These are phyloP conservation scores for Phytophthora fragariae DNA, from an alignment of 352 stramenopile species.

Conservation along the genomic window DNA sequence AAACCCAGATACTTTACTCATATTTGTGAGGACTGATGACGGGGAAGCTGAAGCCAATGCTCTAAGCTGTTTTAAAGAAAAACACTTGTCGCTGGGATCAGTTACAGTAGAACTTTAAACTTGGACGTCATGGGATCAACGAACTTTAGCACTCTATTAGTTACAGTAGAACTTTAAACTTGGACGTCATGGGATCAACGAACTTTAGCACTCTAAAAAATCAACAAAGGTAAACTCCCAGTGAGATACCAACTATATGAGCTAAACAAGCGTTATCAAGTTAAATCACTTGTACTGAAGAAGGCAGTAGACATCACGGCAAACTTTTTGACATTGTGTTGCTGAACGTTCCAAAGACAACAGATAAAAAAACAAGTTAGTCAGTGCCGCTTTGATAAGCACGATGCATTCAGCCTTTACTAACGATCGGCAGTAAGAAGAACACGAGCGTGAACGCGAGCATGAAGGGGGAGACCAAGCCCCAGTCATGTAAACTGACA, in stretches of 20 bases:
- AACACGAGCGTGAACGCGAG: conserved; percentile 71
- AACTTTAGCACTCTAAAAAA: conserved; percentile 58
- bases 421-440: conserved; percentile 61
- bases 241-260: background rate
- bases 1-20: too few relatives aligned
- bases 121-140: too few relatives aligned
- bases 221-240: background rate
- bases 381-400: background rate
- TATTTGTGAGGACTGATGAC: too few relatives aligned
- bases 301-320: conserved; percentile 76
- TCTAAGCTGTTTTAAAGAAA: too few relatives aligned
- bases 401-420: conserved; percentile 2
- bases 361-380: conserved; percentile 7
- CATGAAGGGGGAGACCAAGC: conserved; percentile 60
- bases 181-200: conserved; percentile 72
- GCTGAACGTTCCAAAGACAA: conserved; percentile 16
- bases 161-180: too few relatives aligned
- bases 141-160: too few relatives aligned
- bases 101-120: too few relatives aligned
- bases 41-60: too few relatives aligned
- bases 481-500: conserved; percentile 67
- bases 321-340: conserved; percentile 81
- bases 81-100: too few relatives aligned
- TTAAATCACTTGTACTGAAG: conserved; percentile 53
- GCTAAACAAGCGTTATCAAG: background rate